Evolutionary conservation across 2,329 filamentous ascomycete species (phyloP), one percentile per base, ranked within the genome.

Genomic region (Aureobasidium sp.): DNA sequence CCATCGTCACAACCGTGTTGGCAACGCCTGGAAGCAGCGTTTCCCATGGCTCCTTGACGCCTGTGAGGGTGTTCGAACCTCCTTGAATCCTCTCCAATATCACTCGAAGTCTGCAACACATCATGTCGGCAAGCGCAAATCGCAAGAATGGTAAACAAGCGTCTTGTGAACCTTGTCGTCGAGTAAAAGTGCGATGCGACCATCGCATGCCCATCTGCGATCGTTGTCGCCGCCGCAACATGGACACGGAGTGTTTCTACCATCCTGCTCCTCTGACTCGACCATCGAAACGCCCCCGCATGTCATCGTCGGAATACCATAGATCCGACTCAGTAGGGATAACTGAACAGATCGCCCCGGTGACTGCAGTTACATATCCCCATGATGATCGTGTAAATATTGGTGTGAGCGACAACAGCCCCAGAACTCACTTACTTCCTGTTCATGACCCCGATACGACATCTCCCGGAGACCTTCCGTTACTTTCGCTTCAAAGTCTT

Each of bases 101-200:
- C 12, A 11, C 22, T 22, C 19, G 19, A 31, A 11, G 31, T 15
- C 47, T 35, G 17, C n/a, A 27, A 19, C n/a, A 3, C 31, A 54
- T 19, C 17, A 60, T 60, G 57, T 49, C 57, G 17, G 44, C 44
- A 15, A 42, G 44, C 17, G 31, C 35, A 15, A 65, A 61, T 22
- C 59, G 66, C 31, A 64, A 64, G 1, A 67, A 67, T 48, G 66
- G 66, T 31, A 67, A 64, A 44, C 37, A 48, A 24, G 63, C 66
- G 3, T 66, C 66, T 6, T 67, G 66, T 29, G 66, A 67, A 57
- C 64, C 66, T 24, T 67, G 66, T 42, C 54, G 66, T 17, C 60
- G 56, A 33, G 62, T 50, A 47, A 67, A 67, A 56, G 63, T 67
- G 14, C 60, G 66, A 19, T 65, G 62, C 42, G 65, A 66, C n/a